phyloP scores from a whole-genome alignment of 163 green algal species.

The Trebouxia gelatinosa region DNA sequence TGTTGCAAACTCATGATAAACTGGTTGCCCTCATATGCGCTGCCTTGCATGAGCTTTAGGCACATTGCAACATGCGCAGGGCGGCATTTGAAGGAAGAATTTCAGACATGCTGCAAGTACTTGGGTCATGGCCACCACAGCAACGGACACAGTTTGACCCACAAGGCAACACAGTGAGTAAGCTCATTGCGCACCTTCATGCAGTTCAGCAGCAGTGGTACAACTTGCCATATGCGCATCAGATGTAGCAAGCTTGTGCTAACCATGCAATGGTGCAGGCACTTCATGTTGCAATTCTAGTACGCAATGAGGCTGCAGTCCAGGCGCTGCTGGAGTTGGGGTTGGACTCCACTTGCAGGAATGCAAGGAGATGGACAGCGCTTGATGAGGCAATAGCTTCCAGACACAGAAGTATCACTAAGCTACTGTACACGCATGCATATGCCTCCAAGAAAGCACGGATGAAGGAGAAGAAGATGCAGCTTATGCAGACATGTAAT shows the following conservation, averaged over 20 bases:
- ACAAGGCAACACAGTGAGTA: constrained; percentile 61
- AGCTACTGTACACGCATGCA: constrained; percentile 33
- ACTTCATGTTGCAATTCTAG: constrained; percentile 57
- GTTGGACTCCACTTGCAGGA: constrained; percentile 31
- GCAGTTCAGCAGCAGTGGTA: background rate
- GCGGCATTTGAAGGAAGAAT: constrained; percentile 47
- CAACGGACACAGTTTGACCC: constrained; percentile 41
- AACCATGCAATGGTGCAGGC: constrained; percentile 38
- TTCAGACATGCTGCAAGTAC: constrained; percentile 25
- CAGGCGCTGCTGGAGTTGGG: constrained; percentile 45
- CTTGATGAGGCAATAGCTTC: constrained; percentile 57
- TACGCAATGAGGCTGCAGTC: constrained; percentile 29
- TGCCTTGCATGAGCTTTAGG: no score
- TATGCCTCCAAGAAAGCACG: constrained; percentile 22
- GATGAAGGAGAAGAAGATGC: constrained; percentile 48
- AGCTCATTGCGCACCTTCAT: background rate
- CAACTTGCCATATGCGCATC: background rate
- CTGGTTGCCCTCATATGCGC: no score
- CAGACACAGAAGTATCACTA: constrained; percentile 28
- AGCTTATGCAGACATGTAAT: constrained; percentile 52
- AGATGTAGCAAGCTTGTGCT: background rate
- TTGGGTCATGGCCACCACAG: background rate
- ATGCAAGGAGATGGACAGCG: constrained; percentile 48
- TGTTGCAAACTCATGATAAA: no score
- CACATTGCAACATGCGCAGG: constrained; percentile 31